Evolutionary conservation across 129 eudicot species (phyloP).

Genomic region (Smallanthus sonchifolius): DNA sequence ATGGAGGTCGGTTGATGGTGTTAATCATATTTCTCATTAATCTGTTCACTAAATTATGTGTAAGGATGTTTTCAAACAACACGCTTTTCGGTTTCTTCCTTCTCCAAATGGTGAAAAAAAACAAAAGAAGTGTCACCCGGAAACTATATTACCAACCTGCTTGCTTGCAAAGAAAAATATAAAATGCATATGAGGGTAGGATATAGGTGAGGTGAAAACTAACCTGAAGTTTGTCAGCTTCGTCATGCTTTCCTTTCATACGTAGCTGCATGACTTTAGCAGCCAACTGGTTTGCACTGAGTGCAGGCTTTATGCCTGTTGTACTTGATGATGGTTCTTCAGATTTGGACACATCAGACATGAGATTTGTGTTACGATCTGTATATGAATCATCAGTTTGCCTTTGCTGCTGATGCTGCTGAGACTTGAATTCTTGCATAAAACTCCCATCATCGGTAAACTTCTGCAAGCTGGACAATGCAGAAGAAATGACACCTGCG

Average conservation of each 20-base stretch:
- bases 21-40: neutral
- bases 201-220: slow-evolving; percentile 1
- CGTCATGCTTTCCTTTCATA: slow-evolving; percentile 90
- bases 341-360: slow-evolving; percentile 18
- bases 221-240: slow-evolving; percentile 86
- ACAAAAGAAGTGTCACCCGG: neutral
- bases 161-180: neutral
- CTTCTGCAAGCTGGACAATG: slow-evolving; percentile 71
- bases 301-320: slow-evolving; percentile 31
- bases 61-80: neutral
- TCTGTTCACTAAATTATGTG: neutral
- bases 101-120: neutral
- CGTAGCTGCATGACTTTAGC: slow-evolving; percentile 90
- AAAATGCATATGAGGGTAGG: neutral
- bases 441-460: slow-evolving; percentile 77
- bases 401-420: slow-evolving; percentile 3
- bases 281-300: slow-evolving; percentile 89
- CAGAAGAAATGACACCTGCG: slow-evolving; percentile 61
- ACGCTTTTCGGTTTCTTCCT: neutral
- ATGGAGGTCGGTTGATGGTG: neutral
- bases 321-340: slow-evolving; percentile 26
- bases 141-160: slow-evolving; percentile 3
- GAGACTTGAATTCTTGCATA: slow-evolving; percentile 38
- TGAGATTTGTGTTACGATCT: slow-evolving; percentile 23
- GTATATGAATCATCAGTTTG: slow-evolving; percentile 17